phyloP scores from a whole-genome alignment of 2,329 filamentous ascomycete species.

The Penicillium expansum region DNA sequence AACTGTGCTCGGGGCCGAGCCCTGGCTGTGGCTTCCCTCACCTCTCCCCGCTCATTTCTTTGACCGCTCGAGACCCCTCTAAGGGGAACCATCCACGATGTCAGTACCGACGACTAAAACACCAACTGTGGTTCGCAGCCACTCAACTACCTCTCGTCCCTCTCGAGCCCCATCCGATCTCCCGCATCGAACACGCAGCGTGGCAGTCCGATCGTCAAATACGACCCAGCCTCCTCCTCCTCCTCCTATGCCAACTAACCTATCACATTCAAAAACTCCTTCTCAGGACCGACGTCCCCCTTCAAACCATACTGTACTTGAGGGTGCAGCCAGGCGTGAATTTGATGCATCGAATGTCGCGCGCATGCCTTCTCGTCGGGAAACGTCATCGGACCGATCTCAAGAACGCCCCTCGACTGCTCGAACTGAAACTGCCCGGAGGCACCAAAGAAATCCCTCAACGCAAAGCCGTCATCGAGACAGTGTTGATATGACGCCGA shows the following conservation, averaged over 20 bases:
- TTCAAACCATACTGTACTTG: conserved; percentile 49
- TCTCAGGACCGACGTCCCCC: conserved; percentile 47
- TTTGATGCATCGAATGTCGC: conserved; percentile 70
- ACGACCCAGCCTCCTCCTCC: conserved; percentile 36
- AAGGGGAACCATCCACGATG: conserved; percentile 32
- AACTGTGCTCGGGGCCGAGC: conserved; percentile 8
- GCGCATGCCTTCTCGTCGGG: conserved; percentile 54
- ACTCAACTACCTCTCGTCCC: conserved; percentile 49
- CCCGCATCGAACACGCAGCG: conserved; percentile 48
- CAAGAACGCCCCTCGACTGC: conserved; percentile 41
- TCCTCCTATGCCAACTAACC: conserved; percentile 32
- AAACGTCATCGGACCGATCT: conserved; percentile 63
- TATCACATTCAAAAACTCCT: conserved; percentile 40
- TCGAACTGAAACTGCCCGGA: conserved; percentile 55
- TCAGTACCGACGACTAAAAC: conserved; percentile 47
- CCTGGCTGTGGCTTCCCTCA: conserved; percentile 12
- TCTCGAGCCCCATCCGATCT: conserved; percentile 43
- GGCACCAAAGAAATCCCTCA: conserved; percentile 41
- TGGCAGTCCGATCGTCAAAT: conserved; percentile 42
- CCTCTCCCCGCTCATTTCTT: conserved; percentile 12
- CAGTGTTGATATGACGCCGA: conserved; percentile 47
- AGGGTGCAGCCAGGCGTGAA: conserved; percentile 63
- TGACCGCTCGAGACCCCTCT: conserved; percentile 14
- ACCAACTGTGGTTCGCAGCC: conserved; percentile 50
- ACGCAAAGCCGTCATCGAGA: conserved; percentile 43